Evolutionary conservation across 2,329 filamentous ascomycete species (phyloP), one percentile per base, ranked within the genome.

Genomic region (Mycosphaerella arachidis): DNA sequence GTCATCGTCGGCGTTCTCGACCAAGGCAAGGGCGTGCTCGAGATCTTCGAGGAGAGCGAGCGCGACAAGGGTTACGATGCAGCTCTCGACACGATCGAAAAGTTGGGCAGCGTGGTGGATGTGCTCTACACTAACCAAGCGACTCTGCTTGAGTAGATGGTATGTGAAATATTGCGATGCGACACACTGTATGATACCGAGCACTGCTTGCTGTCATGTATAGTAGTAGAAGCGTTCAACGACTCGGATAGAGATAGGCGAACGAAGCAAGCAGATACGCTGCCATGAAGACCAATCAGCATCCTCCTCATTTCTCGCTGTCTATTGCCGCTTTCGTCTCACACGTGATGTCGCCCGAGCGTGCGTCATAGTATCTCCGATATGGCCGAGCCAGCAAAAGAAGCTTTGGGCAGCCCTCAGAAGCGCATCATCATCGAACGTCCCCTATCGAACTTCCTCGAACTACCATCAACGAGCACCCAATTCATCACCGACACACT

Each of bases 71-170:
- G 90, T 35, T 99, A 99, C 73, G 94, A 97, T 75, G 89, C 92
- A 12, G 95, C 95, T 4, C 81, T 99, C 71, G 87, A 91, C 63
- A 99, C 94, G 2, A 96, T 99, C 67, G 93, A 96, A 75, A 97
- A 97, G 86, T 78, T 99, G 76, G 93, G 92, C 81, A 95, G 88
- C 73, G 94, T 99, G 66, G 95, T 99, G 65, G 95, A 99, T 77
- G 91, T 96, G 68, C 81, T 99, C 72, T 99, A 97, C 82, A 92
- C 91, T 65, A 97, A 97, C 82, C 93, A 99, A 81, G 94, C 94
- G 54, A 96, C 91, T 61, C 81, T 95, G 82, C 82, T 99, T 69
- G 94, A 99, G 83, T 99, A 86, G 52, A 48, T 27, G n/a, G 30
- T 33, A 37, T 12, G 53, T 18, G 13, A 27, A 48, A 12, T 20